Conservation (phyloP, 345 rosid species). For the Syzygium jambos region DNA sequence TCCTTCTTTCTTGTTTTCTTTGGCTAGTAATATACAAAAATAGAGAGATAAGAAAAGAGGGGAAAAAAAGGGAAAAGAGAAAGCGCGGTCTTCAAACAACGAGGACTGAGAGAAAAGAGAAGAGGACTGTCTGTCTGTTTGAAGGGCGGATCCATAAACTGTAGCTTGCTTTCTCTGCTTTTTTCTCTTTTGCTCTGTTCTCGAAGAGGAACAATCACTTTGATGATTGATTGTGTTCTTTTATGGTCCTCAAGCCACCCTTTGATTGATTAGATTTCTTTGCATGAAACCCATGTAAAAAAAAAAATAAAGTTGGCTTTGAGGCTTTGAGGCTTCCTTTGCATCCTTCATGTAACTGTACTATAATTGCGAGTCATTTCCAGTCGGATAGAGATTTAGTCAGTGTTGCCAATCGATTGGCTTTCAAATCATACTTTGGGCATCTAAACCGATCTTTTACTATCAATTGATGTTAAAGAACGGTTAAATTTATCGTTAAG, state of each 20-base stretch:
- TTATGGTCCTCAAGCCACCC: neutral
- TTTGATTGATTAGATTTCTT: neutral
- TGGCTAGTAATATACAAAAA: neutral
- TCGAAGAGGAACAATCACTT: slow-evolving; percentile 13
- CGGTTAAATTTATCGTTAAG: neutral
- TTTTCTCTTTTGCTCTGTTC: neutral
- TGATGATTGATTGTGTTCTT: slow-evolving; percentile 19
- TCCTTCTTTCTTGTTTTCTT: neutral
- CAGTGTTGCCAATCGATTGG: neutral
- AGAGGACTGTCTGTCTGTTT: slow-evolving; percentile 44
- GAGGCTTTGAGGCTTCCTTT: slow-evolving; percentile 19
- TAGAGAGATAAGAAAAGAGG: neutral
- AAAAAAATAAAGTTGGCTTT: slow-evolving; percentile 9
- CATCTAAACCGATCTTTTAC: neutral
- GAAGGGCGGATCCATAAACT: slow-evolving; percentile 26
- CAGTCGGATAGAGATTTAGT: neutral
- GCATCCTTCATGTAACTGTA: neutral
- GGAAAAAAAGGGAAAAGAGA: slow-evolving; percentile 6
- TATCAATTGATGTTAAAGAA: neutral
- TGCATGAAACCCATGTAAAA: slow-evolving; percentile 21
- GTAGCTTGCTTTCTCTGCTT: neutral
- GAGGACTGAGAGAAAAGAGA: slow-evolving; percentile 16
- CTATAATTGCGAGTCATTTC: neutral
- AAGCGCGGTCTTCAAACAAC: slow-evolving; percentile 14
- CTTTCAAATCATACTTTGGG: neutral